Percentiles rank a stretch among this genome's conserved stretches.
These are phyloP conservation scores for Ogataea salicorniae DNA, from an alignment of 805 yeast species.

Conservation along the genomic window DNA sequence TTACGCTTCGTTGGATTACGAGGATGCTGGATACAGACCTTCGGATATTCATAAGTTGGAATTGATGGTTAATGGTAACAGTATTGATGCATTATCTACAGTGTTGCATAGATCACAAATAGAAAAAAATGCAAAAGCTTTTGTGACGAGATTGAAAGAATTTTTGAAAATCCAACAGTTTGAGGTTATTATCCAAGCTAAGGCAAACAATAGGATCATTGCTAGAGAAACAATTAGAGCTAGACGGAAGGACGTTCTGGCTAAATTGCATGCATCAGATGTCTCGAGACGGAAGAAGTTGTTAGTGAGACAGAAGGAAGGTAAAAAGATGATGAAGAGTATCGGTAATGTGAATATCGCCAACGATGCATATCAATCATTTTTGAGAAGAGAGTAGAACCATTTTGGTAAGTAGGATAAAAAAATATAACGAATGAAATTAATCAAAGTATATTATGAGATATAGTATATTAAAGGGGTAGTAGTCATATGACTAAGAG, in stretches of 20 bases:
- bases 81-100: constrained; percentile 89
- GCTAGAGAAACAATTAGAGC: constrained; percentile 95
- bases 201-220: constrained; percentile 69
- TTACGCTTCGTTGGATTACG: constrained; percentile 91
- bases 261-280: constrained; percentile 90
- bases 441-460: not conserved
- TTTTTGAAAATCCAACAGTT: constrained; percentile 77
- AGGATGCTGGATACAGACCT: constrained; percentile 80
- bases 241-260: constrained; percentile 89
- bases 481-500: too few relatives aligned
- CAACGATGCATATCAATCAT: constrained; percentile 86
- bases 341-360: constrained; percentile 75
- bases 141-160: constrained; percentile 78
- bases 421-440: not conserved
- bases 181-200: constrained; percentile 90
- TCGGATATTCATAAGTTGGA: constrained; percentile 85
- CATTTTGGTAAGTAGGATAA: constrained; percentile 6
- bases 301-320: constrained; percentile 85
- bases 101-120: constrained; percentile 83
- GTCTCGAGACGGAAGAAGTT: constrained; percentile 84
- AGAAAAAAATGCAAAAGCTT: constrained; percentile 66
- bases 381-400: constrained; percentile 41
- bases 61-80: constrained; percentile 78
- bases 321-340: constrained; percentile 78
- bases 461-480: not conserved